phyloP scores from a whole-genome alignment of 768 basidiomycete species.

The Trichaptum fuscoviolaceum region DNA sequence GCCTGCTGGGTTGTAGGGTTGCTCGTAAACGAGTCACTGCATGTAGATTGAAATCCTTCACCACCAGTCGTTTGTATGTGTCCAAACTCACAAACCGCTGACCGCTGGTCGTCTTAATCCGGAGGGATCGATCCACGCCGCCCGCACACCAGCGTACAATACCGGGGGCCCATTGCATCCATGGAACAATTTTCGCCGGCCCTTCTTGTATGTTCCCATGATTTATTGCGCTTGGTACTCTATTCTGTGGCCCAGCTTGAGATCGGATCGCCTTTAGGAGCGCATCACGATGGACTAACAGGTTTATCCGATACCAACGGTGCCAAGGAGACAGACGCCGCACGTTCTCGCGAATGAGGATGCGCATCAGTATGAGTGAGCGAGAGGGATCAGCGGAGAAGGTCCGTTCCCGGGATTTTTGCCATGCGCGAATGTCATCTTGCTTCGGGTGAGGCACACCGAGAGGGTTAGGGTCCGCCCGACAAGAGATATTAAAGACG shows the following conservation, averaged over 20 bases:
- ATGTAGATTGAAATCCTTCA: no score
- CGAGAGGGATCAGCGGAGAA: slow-evolving; percentile 18
- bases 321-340: neutral
- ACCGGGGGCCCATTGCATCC: slow-evolving; percentile 21
- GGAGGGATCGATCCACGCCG: slow-evolving; percentile 18
- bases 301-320: slow-evolving; percentile 20
- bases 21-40: slow-evolving; percentile 1
- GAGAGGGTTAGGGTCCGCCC: slow-evolving; percentile 23
- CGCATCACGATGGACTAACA: slow-evolving; percentile 16
- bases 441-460: neutral
- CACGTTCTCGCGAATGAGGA: slow-evolving; percentile 10
- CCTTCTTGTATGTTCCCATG: slow-evolving; percentile 2
- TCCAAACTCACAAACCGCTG: no score
- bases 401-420: slow-evolving; percentile 10
- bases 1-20: neutral
- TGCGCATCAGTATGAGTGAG: slow-evolving; percentile 21
- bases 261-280: slow-evolving; percentile 4
- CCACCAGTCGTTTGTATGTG: no score
- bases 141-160: slow-evolving; percentile 22
- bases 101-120: slow-evolving; percentile 22
- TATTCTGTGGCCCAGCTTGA: neutral
- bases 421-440: neutral
- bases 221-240: neutral
- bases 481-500: slow-evolving; percentile 20
- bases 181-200: slow-evolving; percentile 8